Base-by-base conservation (phyloP, 2,329 filamentous ascomycete species). In the Hymenoscyphus fraxineus region DNA sequence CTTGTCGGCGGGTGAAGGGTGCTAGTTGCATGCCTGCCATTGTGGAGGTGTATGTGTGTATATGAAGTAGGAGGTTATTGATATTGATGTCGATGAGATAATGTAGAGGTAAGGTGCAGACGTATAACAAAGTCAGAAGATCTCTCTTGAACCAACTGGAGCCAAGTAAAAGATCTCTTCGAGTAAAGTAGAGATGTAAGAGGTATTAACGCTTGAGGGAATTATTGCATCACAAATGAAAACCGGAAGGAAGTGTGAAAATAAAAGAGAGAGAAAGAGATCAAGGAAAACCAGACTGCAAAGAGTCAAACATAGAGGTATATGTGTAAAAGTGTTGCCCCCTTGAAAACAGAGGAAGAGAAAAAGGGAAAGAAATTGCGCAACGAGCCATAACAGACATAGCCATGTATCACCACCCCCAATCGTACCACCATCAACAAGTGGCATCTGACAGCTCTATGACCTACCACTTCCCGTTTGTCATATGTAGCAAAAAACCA, bases 391-490 rank as follows among this genome's bases (percentile, higher is more conserved):
- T 51, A 51, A 12, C 31, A 51, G 44, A 51, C 44, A 51, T 51
- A 22, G 19, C 31, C 59, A 56, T 56, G 59, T 61, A 31, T 61
- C 59, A 40, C 40, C 59, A 31, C 35, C 16, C 15, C 27, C 27
- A 10, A 12, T 22, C 10, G 41, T 47, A n/a, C 31, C 40, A 51
- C 40, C 27, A 19, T 27, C 2, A 54, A 31, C 60, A 31, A 60
- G 51, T 65, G 60, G 60, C 64, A 63, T 59, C 59, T 67, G 68
- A 68, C 68, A 62, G 58, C 31, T 58, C 55, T 55, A 60, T 66
- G 64, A 63, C 65, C 56, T 55, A 63, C 65, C 56, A 47, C 62
- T 69, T 69, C 64, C 66, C 65, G 65, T 70, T 64, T 64, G 61
- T 67, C 65, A 67, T 63, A 63, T 69, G 32, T 57, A 57, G 54